These are phyloP conservation scores for Elsinoe perseae DNA, from an alignment of 2,329 filamentous ascomycete species.

Conservation along the genomic window DNA sequence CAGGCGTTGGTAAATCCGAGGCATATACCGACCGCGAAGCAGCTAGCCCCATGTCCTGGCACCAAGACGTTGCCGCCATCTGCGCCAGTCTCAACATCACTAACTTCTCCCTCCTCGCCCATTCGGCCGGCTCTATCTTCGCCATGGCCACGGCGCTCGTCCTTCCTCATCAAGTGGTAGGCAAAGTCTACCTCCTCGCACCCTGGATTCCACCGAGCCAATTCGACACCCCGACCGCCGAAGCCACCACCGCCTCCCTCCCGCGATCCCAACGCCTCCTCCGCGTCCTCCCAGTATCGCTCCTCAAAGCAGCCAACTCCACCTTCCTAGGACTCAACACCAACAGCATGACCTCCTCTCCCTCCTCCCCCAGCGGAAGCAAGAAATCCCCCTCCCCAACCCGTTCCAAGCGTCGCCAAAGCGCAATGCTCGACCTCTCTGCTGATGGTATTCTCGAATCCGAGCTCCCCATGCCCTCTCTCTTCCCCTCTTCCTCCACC, in stretches of 20 bases:
- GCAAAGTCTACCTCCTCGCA: constrained; percentile 85
- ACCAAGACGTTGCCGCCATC: constrained; percentile 86
- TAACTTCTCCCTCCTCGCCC: constrained; percentile 91
- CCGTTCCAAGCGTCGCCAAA: constrained; percentile 42
- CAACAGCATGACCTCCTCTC: constrained; percentile 28
- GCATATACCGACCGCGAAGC: constrained; percentile 71
- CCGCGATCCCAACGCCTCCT: constrained; percentile 88
- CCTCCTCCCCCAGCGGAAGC: constrained; percentile 56
- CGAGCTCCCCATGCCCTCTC: constrained; percentile 25
- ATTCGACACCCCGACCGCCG: constrained; percentile 63
- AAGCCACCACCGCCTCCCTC: constrained; percentile 55
- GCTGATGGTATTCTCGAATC: constrained; percentile 25
- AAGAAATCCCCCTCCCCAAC: constrained; percentile 34
- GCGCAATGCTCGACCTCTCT: constrained; percentile 34
- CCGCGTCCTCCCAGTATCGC: constrained; percentile 77
- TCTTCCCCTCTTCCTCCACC: constrained; percentile 27
- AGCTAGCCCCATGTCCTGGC: constrained; percentile 80
- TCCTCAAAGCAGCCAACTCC: constrained; percentile 90
- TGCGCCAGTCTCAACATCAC: constrained; percentile 87
- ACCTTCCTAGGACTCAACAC: constrained; percentile 66
- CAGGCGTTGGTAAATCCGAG: constrained; percentile 88
- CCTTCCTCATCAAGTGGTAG: constrained; percentile 92
- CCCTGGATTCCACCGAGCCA: constrained; percentile 97
- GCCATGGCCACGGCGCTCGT: constrained; percentile 88
- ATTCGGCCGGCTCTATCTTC: constrained; percentile 97